A percentile compares a stretch with the other conserved stretches of the same genome.
These are phyloP conservation scores for Lindgomyces ingoldianus DNA, from an alignment of 495 filamentous ascomycete species.

Conservation along the genomic window DNA sequence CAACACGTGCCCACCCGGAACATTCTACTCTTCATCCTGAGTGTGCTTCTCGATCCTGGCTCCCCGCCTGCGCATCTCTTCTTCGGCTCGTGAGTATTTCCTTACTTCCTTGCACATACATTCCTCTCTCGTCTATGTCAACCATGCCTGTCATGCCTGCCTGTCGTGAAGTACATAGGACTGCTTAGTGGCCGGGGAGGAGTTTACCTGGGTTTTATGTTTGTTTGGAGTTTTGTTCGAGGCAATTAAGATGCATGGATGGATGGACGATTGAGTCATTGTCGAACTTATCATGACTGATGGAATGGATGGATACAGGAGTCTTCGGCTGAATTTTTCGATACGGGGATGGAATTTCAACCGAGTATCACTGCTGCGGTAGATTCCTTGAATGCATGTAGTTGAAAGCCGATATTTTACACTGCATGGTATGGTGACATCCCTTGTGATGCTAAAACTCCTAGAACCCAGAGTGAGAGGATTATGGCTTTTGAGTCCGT, in stretches of 20 bases:
- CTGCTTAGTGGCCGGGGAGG: neutral
- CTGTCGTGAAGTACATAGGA: neutral
- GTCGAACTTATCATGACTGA: no score
- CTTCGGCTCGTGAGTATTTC: conserved; percentile 14
- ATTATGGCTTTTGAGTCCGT: no score
- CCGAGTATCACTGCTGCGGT: no score
- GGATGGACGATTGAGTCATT: neutral
- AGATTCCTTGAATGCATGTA: no score
- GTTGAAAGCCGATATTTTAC: no score
- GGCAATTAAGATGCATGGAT: neutral
- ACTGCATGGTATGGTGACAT: no score
- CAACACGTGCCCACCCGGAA: neutral
- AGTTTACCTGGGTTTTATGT: neutral
- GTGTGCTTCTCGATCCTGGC: neutral
- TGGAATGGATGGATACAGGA: no score
- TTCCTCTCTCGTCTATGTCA: neutral
- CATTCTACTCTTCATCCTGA: neutral
- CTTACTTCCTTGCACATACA: neutral
- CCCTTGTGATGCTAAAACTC: no score
- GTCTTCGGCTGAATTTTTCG: no score
- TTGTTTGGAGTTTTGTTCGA: no score
- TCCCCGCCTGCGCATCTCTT: neutral
- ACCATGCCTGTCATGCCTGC: conserved; percentile 1
- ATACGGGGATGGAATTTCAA: neutral
- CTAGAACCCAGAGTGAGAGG: no score